Conservation (phyloP, 2,329 filamentous ascomycete species). For the Curvularia sp. region DNA sequence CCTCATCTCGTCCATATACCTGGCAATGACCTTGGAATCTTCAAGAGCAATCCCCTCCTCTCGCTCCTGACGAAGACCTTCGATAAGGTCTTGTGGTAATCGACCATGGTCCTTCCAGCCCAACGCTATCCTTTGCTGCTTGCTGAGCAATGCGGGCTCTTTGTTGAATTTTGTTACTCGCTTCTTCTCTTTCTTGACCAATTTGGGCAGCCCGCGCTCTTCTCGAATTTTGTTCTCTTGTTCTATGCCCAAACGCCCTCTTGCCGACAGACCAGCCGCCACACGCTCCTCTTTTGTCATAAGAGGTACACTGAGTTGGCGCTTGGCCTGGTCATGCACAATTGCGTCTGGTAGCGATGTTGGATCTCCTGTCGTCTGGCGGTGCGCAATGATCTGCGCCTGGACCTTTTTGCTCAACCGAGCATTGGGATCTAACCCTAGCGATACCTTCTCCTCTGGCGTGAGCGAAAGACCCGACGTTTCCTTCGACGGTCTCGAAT, state of each 20-base stretch:
- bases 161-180: conserved; percentile 20
- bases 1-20: conserved; percentile 19
- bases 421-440: conserved; percentile 37
- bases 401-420: conserved; percentile 35
- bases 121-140: conserved; percentile 34
- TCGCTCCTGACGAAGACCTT: conserved; percentile 34
- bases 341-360: conserved; percentile 33
- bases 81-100: conserved; percentile 35
- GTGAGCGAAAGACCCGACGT: conserved; percentile 28
- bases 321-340: conserved; percentile 13
- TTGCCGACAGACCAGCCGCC: conserved; percentile 34
- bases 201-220: conserved; percentile 32
- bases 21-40: conserved; percentile 24
- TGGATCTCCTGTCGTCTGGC: conserved; percentile 31
- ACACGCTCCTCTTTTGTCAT: conserved; percentile 41
- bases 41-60: conserved; percentile 29
- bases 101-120: conserved; percentile 37
- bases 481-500: conserved; percentile 2
- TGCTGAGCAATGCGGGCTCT: conserved; percentile 33
- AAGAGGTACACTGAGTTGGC: conserved; percentile 22
- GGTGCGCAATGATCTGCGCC: conserved; percentile 39
- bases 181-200: conserved; percentile 26
- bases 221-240: conserved; percentile 36
- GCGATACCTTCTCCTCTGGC: conserved; percentile 31
- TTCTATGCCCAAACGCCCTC: conserved; percentile 34